Percentiles rank a stretch among this genome's conserved stretches.
phyloP scores from a whole-genome alignment of 495 filamentous ascomycete genomes.

The Pyronema omphalodes region DNA sequence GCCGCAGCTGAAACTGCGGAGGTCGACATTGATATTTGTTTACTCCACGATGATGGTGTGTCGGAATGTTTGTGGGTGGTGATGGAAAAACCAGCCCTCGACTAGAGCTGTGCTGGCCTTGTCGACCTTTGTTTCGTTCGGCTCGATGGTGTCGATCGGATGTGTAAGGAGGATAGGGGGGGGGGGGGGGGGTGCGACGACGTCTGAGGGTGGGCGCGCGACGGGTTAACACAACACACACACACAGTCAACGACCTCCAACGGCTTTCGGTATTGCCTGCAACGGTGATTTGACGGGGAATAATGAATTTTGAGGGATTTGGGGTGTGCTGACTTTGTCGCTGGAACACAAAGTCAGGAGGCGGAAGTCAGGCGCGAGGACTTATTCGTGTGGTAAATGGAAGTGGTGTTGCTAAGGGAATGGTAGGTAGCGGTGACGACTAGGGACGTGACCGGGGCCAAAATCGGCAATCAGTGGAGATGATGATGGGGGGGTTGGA shows the following conservation, averaged over 20 bases:
- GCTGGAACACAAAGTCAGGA: background rate
- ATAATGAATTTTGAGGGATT: background rate
- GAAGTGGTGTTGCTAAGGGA: background rate
- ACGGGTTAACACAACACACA: background rate
- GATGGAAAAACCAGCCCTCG: background rate
- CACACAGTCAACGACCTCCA: background rate
- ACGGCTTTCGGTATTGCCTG: background rate
- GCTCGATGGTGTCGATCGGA: background rate
- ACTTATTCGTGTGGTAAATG: background rate
- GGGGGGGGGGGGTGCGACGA: background rate
- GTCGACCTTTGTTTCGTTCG: background rate
- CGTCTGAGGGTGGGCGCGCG: background rate
- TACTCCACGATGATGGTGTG: background rate
- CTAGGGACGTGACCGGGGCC: background rate
- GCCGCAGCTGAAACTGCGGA: constrained; percentile 10
- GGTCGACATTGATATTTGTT: constrained; percentile 14
- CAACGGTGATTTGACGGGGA: no score
- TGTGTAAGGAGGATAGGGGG: background rate
- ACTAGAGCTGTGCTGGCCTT: background rate
- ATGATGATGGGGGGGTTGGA: background rate
- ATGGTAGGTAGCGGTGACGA: background rate
- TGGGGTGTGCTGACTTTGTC: background rate
- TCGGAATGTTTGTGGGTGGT: background rate
- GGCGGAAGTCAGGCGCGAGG: background rate
- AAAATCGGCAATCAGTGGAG: background rate